These are phyloP conservation scores for Pleurotus djamor DNA, from an alignment of 768 basidiomycete genomes.

Conservation along the genomic window DNA sequence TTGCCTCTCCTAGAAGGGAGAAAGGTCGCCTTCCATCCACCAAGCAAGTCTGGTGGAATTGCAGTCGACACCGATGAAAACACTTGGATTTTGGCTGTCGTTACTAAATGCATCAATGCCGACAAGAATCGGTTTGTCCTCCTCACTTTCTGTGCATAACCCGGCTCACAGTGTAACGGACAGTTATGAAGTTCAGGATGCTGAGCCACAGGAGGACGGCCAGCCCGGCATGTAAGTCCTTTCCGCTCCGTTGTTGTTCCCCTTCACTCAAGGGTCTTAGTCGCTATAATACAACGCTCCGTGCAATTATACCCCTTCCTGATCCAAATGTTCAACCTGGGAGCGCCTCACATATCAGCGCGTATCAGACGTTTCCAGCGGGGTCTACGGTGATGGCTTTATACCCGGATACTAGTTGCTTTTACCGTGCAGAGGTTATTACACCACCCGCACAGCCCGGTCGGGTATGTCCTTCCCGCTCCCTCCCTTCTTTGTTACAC, in stretches of 20 bases:
- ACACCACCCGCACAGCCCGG: conserved; percentile 42
- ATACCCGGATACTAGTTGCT: conserved; percentile 91
- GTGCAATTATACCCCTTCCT: conserved; percentile 76
- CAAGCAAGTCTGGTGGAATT: conserved; percentile 43
- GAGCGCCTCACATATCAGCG: conserved; percentile 61
- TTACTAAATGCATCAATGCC: conserved; percentile 65
- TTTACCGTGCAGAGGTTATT: conserved; percentile 85
- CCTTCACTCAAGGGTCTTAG: conserved; percentile 26
- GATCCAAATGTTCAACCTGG: conserved; percentile 60
- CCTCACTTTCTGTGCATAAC: neutral
- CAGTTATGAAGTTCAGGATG: conserved; percentile 87
- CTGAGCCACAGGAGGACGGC: conserved; percentile 80
- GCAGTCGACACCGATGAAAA: conserved; percentile 46
- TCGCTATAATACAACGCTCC: conserved; percentile 67
- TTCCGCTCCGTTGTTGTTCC: neutral
- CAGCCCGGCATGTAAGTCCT: conserved; percentile 56
- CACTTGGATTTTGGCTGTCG: conserved; percentile 80
- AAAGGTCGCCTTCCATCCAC: conserved; percentile 81
- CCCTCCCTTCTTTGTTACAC: neutral
- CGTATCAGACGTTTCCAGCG: conserved; percentile 69
- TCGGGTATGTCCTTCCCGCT: no score
- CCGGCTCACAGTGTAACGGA: neutral
- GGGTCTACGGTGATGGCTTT: conserved; percentile 81
- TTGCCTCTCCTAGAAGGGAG: conserved; percentile 70
- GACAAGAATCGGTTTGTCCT: conserved; percentile 64